A percentile compares a stretch with the other conserved stretches of the same genome.
phyloP scores from a whole-genome alignment of 129 eudicot species.

The Escallonia rubra region DNA sequence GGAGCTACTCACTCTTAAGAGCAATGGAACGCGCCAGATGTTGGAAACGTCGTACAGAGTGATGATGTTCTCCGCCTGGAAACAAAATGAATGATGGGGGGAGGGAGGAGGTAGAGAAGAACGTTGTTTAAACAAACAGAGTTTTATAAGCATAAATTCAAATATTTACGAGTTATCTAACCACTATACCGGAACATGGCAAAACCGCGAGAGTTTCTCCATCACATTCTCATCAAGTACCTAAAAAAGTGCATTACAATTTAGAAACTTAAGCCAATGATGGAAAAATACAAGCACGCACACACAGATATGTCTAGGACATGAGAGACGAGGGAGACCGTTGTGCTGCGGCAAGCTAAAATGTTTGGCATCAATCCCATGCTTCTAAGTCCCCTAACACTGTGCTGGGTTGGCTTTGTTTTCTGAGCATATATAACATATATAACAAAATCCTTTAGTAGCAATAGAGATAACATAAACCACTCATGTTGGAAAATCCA shows the following conservation, averaged over 20 bases:
- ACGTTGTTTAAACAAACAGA: not conserved
- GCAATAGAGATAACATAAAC: not conserved
- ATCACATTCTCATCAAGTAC: constrained; percentile 72
- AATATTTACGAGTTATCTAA: not conserved
- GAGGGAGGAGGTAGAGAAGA: not conserved
- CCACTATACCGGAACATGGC: constrained; percentile 90
- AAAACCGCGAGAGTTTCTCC: constrained; percentile 92
- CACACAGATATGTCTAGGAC: not conserved
- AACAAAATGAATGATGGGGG: not conserved
- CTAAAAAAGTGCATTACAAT: constrained; percentile 31
- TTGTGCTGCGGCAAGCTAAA: constrained; percentile 91
- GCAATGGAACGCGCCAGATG: constrained; percentile 92
- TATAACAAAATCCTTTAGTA: not conserved
- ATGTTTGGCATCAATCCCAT: constrained; percentile 73
- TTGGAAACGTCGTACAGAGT: constrained; percentile 83
- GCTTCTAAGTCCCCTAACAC: constrained; percentile 89
- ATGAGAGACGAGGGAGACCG: constrained; percentile 37
- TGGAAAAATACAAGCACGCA: not conserved
- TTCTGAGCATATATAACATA: constrained; percentile 40
- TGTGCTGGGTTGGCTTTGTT: constrained; percentile 98
- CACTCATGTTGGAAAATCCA: not conserved
- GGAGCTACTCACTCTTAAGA: constrained; percentile 50
- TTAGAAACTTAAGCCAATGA: not conserved
- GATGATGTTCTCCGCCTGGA: constrained; percentile 68
- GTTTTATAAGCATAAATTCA: not conserved